Base-by-base conservation (phyloP, 2,329 filamentous ascomycete species). In the Leptosphaerulina australis region DNA sequence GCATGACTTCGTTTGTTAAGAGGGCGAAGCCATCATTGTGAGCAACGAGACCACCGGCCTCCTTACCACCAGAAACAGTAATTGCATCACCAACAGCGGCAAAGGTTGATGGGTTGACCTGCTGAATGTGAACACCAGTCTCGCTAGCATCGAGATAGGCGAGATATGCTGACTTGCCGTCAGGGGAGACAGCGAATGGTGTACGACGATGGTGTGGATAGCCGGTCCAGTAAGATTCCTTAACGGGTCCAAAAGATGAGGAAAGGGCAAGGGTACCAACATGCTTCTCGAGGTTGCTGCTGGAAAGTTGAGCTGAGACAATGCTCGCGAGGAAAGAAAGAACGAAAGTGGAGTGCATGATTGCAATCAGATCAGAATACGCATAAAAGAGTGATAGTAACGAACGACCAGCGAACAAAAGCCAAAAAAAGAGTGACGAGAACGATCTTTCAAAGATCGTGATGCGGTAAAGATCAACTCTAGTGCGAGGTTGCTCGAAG, bases 11-110 rank as follows among this genome's bases (percentile, higher is more conserved):
- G 69, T 84, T 84, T 21, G 82, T 83, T 38, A 86, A 69, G 21
- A 86, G 68, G n/a, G 83, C 83, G 53, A 86, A 86, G 2, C 83
- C 83, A 64, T 86, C 82, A 55, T 83, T 75, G 60, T 85, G 83
- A 12, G 83, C 83, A 33, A 86, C 80, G 1, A 86, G 76, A 35
- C 83, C 83, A 44, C 82, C 81, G 58, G 72, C 74, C 69, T 86
- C 83, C 59, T 83, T 81, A 29, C 76, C 82, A 11, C 77, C 76
- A n/a, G 75, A 61, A 29, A 85, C 70, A 0, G 80, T 81, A 3
- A 84, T 74, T 0, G 77, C 67, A 20, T 74, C 74, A 6, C 82
- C 83, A 8, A 79, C 78, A 11, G 81, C 77, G 12, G 74, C 72
- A 58, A 86, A 85, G 6, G 81, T 82, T 3, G 70, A 66, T 2